phyloP scores from a whole-genome alignment of 768 basidiomycete genomes.

The Dictyophora rubrovolvata region DNA sequence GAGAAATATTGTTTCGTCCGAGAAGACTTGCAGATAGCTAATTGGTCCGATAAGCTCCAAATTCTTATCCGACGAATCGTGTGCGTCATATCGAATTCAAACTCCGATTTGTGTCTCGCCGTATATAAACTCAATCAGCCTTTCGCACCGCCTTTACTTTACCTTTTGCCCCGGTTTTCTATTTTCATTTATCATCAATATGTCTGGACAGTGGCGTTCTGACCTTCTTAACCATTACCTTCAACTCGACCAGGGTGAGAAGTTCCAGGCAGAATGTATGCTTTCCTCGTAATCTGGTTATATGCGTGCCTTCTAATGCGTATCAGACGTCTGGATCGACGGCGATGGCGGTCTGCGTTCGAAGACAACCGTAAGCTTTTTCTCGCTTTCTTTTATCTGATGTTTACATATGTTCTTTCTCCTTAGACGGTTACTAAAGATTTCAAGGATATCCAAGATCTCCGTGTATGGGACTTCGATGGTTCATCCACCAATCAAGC shows the following conservation, averaged over 20 bases:
- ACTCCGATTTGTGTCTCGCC: not conserved
- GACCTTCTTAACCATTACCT: slow-evolving; percentile 88
- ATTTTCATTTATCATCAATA: slow-evolving; percentile 13
- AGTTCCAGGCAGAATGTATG: slow-evolving; percentile 90
- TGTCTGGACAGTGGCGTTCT: slow-evolving; percentile 47
- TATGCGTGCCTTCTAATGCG: slow-evolving; percentile 12
- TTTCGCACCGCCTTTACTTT: slow-evolving; percentile 16
- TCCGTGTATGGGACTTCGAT: slow-evolving; percentile 99
- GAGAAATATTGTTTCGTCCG: not conserved
- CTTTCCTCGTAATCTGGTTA: slow-evolving; percentile 7
- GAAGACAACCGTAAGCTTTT: slow-evolving; percentile 76
- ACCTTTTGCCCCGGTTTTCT: slow-evolving; percentile 10
- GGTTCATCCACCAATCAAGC: slow-evolving; percentile 98
- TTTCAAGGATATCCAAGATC: slow-evolving; percentile 78
- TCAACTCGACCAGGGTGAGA: slow-evolving; percentile 79
- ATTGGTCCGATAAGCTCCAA: slow-evolving; percentile 1
- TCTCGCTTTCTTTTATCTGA: not conserved
- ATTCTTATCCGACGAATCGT: slow-evolving; percentile 6
- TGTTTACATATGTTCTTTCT: slow-evolving; percentile 9
- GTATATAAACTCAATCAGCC: not conserved
- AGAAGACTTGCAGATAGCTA: not conserved
- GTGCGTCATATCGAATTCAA: not conserved
- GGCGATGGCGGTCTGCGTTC: slow-evolving; percentile 89
- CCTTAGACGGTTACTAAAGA: slow-evolving; percentile 76
- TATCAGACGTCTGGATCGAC: slow-evolving; percentile 93